These are phyloP conservation scores for Diaporthe longicolla DNA, from an alignment of 2,329 filamentous ascomycete species.

Conservation along the genomic window DNA sequence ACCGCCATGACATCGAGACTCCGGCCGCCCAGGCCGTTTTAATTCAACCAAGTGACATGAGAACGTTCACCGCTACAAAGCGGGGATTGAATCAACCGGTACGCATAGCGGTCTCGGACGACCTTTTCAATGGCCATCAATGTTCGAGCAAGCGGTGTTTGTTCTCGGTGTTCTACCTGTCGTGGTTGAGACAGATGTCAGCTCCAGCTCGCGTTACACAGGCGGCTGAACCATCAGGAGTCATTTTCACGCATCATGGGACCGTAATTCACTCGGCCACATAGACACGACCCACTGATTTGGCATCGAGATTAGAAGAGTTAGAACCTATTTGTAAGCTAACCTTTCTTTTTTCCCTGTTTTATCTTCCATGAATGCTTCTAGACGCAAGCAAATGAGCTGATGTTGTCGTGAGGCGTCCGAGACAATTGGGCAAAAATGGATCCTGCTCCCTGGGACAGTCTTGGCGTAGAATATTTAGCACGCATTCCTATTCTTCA, in stretches of 20 bases:
- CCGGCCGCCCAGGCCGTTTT: accelerated
- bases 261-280: too few relatives aligned
- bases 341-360: not conserved
- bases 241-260: not conserved
- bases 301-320: too few relatives aligned
- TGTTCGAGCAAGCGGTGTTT: not conserved
- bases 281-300: not conserved
- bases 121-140: constrained; percentile 13
- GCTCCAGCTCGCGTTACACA: constrained; percentile 24
- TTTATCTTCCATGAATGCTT: not conserved
- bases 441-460: not conserved
- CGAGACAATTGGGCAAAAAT: not conserved
- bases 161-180: constrained; percentile 12
- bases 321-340: too few relatives aligned
- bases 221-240: not conserved
- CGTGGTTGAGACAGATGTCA: constrained; percentile 20
- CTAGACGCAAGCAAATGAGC: not conserved
- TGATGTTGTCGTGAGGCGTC: not conserved
- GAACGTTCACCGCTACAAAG: not conserved
- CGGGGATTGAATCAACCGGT: not conserved
- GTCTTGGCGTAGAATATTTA: not conserved
- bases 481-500: not conserved
- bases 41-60: not conserved
- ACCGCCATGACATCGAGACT: constrained; percentile 36
- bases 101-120: not conserved